These are phyloP conservation scores for Ettlia oleoabundans DNA, from an alignment of 139 green algal species.

Conservation along the genomic window DNA sequence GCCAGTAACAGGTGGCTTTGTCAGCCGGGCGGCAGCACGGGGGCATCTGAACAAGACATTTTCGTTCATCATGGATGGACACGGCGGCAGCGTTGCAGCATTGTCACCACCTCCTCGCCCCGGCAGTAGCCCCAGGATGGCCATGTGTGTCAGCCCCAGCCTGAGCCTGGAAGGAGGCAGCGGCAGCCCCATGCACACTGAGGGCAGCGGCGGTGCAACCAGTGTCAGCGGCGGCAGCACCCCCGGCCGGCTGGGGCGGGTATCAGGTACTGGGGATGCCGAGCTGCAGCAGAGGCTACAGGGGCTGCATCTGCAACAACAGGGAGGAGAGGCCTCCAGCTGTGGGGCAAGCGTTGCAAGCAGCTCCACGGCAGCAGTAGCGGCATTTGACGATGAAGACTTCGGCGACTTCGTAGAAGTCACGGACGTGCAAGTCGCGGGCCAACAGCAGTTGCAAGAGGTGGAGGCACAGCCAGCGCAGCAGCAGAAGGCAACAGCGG, in stretches of 20 bases:
- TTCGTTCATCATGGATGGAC: slow-evolving; percentile 19
- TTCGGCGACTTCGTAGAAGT: slow-evolving; percentile 20
- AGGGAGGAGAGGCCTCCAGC: neutral
- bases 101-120: slow-evolving; percentile 6
- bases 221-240: no score
- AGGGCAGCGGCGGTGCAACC: neutral
- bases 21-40: neutral
- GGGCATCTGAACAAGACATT: slow-evolving; percentile 19
- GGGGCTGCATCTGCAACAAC: slow-evolving; percentile 3
- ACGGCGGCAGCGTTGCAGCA: neutral
- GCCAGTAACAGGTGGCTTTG: slow-evolving; percentile 8
- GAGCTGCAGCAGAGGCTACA: slow-evolving; percentile 23
- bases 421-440: neutral
- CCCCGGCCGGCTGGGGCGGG: neutral
- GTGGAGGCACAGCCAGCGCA: no score
- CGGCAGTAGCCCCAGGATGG: neutral
- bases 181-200: neutral
- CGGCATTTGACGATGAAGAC: neutral
- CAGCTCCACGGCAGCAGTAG: neutral
- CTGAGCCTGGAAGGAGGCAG: slow-evolving; percentile 4
- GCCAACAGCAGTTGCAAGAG: no score
- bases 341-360: slow-evolving; percentile 2
- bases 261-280: slow-evolving; percentile 4
- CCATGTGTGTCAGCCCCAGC: slow-evolving; percentile 12
- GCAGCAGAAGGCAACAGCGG: no score